Evolutionary conservation across 2,329 filamentous ascomycete genomes (phyloP).

Genomic region (Echinosphaeria canescens): DNA sequence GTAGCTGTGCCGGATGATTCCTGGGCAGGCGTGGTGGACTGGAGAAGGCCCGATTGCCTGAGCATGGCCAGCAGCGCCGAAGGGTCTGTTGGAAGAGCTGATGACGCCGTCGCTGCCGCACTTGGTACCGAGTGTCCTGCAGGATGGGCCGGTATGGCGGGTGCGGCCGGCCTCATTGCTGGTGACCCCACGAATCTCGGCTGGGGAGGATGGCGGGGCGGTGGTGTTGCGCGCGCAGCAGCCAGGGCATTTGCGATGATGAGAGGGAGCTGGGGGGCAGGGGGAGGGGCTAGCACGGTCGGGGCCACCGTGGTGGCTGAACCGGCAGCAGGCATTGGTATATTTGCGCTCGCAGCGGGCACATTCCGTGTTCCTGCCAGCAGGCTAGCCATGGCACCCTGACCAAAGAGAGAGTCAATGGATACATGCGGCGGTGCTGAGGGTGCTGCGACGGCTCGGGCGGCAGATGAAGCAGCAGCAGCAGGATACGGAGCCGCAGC

Average conservation of each 20-base stretch:
- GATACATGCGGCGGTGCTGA: slow-evolving; percentile 13
- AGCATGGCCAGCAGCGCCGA: slow-evolving; percentile 44
- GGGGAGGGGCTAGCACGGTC: no score
- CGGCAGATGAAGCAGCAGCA: slow-evolving; percentile 9
- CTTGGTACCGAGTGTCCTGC: slow-evolving; percentile 8
- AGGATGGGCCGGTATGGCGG: slow-evolving; percentile 26
- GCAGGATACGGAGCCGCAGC: no score
- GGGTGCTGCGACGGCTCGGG: no score
- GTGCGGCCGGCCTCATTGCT: slow-evolving; percentile 13
- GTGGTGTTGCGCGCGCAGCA: slow-evolving; percentile 25
- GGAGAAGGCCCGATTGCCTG: slow-evolving; percentile 17
- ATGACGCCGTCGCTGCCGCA: slow-evolving; percentile 8
- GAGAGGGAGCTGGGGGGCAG: no score
- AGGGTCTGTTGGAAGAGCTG: slow-evolving; percentile 19
- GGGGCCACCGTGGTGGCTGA: no score
- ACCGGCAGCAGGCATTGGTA: no score
- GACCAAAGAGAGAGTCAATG: slow-evolving; percentile 34
- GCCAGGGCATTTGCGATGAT: no score
- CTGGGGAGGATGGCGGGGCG: slow-evolving; percentile 23
- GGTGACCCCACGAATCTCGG: slow-evolving; percentile 19
- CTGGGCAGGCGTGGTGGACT: no score
- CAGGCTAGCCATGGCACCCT: slow-evolving; percentile 35
- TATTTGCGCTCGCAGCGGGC: no score
- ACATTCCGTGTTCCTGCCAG: no score
- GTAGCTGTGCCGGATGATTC: no score